Percentiles rank a stretch among this genome's conserved stretches.
These are phyloP conservation scores for Papiliotrema laurentii DNA, from an alignment of 1,284 basidiomycete genomes.

Conservation along the genomic window DNA sequence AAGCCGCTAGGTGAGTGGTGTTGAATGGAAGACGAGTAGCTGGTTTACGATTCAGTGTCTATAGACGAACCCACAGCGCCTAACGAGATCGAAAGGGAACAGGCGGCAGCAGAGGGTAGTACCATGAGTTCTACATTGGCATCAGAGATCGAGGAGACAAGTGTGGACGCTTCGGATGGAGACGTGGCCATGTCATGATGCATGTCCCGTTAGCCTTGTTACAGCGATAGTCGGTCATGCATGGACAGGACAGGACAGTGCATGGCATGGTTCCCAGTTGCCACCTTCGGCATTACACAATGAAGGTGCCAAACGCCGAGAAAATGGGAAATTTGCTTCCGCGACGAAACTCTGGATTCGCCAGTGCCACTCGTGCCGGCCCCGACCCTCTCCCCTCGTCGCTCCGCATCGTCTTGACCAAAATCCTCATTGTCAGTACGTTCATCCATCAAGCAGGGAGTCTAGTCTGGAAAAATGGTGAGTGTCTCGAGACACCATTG, in stretches of 20 bases:
- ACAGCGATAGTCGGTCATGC: no score
- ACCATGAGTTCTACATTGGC: no score
- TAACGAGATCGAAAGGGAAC: background rate
- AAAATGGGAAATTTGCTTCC: background rate
- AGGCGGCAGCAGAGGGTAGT: background rate
- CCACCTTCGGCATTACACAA: no score
- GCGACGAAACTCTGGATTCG: background rate
- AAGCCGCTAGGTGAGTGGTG: no score
- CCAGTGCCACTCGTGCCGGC: background rate
- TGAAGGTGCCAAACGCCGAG: no score
- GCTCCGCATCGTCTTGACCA: background rate
- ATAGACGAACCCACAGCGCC: background rate
- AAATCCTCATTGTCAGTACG: background rate
- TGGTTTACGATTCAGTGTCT: background rate
- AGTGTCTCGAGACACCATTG: constrained; percentile 12
- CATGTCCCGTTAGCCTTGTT: no score
- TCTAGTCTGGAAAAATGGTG: constrained; percentile 37
- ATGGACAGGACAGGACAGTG: no score
- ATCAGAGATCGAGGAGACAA: no score
- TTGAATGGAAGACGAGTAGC: background rate
- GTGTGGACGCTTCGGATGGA: no score
- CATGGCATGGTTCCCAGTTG: no score
- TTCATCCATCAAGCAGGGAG: constrained; percentile 24
- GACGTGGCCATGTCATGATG: no score
- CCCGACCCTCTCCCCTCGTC: background rate